These are phyloP conservation scores for Dendrobium catenatum DNA, from an alignment of 106 monocot species.

Conservation along the genomic window DNA sequence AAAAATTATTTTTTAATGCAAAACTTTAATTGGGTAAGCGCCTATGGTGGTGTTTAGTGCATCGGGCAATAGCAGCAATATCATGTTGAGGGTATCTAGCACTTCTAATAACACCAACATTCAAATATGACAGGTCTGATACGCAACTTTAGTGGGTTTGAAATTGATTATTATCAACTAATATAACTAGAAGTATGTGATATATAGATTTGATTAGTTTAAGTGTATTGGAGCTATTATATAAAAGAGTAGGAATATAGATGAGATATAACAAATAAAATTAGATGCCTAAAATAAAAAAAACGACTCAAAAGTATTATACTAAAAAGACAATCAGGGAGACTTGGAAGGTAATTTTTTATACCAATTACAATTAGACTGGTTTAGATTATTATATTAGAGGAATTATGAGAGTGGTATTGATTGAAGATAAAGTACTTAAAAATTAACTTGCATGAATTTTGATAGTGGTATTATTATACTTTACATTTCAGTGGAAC, in stretches of 20 bases:
- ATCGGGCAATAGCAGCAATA: neutral
- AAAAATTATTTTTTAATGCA: neutral
- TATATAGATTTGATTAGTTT: neutral
- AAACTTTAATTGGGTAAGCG: neutral
- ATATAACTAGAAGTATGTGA: neutral
- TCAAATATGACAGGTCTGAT: neutral
- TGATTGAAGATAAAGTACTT: too few species aligned
- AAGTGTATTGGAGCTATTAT: neutral
- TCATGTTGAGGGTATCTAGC: neutral
- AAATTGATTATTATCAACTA: neutral
- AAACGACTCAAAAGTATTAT: too few species aligned
- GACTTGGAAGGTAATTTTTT: too few species aligned
- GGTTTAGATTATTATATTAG: too few species aligned
- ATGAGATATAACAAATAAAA: too few species aligned
- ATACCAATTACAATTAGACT: too few species aligned
- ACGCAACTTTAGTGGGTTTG: neutral
- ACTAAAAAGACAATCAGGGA: too few species aligned
- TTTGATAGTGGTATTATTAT: too few species aligned
- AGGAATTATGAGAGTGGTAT: too few species aligned
- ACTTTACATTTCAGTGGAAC: too few species aligned
- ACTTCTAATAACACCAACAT: neutral
- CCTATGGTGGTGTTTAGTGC: neutral
- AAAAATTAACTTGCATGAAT: too few species aligned
- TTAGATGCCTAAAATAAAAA: too few species aligned
- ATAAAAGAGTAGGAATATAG: neutral